Conservation (phyloP, 257 asterid genomes). For the Lantana camara region DNA sequence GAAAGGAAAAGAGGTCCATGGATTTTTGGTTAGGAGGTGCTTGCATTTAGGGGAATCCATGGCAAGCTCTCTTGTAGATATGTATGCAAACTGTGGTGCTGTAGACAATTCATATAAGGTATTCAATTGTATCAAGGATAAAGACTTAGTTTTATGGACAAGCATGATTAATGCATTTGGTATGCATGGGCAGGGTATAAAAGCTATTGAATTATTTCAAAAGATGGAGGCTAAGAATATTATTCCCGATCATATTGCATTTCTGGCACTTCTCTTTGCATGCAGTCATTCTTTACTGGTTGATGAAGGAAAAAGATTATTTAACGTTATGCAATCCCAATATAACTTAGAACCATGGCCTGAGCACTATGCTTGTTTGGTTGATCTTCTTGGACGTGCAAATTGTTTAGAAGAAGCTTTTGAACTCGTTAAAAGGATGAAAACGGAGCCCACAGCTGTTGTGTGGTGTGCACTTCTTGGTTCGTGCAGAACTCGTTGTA, state of each 20-base stretch:
- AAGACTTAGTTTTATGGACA: constrained; percentile 65
- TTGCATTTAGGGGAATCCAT: constrained; percentile 49
- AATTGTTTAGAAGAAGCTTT: constrained; percentile 74
- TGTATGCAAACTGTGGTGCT: constrained; percentile 80
- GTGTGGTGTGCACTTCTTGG: constrained; percentile 81
- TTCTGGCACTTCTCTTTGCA: constrained; percentile 66
- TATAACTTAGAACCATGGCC: constrained; percentile 80
- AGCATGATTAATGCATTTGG: constrained; percentile 84
- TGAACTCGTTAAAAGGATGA: constrained; percentile 52
- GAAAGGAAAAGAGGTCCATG: constrained; percentile 84
- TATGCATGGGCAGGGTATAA: constrained; percentile 71
- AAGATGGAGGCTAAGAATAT: constrained; percentile 53
- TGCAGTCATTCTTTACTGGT: constrained; percentile 88
- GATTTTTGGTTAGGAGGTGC: constrained; percentile 57
- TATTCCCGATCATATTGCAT: constrained; percentile 65
- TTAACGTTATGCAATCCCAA: constrained; percentile 49
- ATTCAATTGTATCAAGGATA: constrained; percentile 39
- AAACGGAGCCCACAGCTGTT: constrained; percentile 54
- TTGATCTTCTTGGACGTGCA: constrained; percentile 87
- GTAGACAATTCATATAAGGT: constrained; percentile 54
- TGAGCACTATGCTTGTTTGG: constrained; percentile 80
- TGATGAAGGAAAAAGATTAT: constrained; percentile 60
- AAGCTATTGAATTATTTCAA: constrained; percentile 49
- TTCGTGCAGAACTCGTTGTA: constrained; percentile 67
- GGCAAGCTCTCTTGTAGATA: constrained; percentile 72